phyloP scores from a whole-genome alignment of 768 basidiomycete species.

The Leccinum uliginosum region DNA sequence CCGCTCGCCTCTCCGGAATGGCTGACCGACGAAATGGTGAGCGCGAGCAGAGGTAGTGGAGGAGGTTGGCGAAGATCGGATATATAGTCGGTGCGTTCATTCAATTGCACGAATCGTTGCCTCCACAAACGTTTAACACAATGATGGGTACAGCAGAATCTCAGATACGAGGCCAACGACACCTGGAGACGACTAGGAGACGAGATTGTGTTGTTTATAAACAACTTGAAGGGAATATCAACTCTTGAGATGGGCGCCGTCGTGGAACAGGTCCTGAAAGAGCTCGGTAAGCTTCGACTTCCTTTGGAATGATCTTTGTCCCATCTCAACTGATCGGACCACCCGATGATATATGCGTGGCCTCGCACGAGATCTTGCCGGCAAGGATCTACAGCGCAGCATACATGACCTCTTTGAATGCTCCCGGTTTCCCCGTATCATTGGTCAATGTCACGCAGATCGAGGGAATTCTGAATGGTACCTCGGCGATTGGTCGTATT shows the following conservation, averaged over 20 bases:
- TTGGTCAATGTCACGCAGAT: conserved; percentile 42
- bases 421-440: conserved; percentile 55
- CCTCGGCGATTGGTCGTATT: background rate
- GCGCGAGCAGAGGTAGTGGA: conserved; percentile 15
- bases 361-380: conserved; percentile 30
- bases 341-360: conserved; percentile 19
- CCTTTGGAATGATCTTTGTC: background rate
- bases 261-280: conserved; percentile 31
- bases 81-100: conserved; percentile 3
- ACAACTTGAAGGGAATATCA: conserved; percentile 52
- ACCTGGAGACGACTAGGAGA: conserved; percentile 22
- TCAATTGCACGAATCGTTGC: background rate
- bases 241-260: conserved; percentile 50
- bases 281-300: conserved; percentile 36
- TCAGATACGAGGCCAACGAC: background rate
- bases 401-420: conserved; percentile 59
- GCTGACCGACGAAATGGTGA: conserved; percentile 28
- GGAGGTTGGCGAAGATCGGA: conserved; percentile 12
- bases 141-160: conserved; percentile 20
- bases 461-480: conserved; percentile 12
- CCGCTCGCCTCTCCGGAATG: conserved; percentile 21
- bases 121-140: background rate
- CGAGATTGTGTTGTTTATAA: conserved; percentile 43
- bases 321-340: background rate
- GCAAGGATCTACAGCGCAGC: conserved; percentile 42